Conservation (phyloP, 2,329 filamentous ascomycete species). For the Whalleya microplaca region DNA sequence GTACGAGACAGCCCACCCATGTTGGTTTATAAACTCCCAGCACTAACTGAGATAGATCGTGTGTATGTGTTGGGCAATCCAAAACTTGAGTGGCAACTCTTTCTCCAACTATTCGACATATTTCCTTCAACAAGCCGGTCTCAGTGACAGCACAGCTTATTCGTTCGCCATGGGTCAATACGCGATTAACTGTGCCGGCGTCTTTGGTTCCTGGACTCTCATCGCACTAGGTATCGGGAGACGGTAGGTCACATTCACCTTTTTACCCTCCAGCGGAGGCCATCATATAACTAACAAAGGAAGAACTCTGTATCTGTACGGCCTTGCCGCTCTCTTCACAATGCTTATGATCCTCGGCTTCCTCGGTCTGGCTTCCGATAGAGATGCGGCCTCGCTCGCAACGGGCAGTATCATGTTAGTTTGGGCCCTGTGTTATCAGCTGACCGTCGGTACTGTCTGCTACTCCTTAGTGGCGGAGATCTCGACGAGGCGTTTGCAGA, state of each 20-base stretch:
- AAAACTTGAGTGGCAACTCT: conserved; percentile 65
- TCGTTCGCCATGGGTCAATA: conserved; percentile 67
- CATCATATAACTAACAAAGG: conserved; percentile 35
- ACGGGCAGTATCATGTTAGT: conserved; percentile 85
- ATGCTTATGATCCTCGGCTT: conserved; percentile 88
- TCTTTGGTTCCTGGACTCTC: conserved; percentile 80
- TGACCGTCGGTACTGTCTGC: conserved; percentile 86
- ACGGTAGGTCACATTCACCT: conserved; percentile 43
- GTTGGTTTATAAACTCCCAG: background rate
- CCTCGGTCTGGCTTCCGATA: conserved; percentile 73
- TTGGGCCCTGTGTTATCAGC: conserved; percentile 83
- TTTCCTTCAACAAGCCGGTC: conserved; percentile 63
- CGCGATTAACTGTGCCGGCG: conserved; percentile 76
- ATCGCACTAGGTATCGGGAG: conserved; percentile 78
- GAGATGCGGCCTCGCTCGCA: conserved; percentile 67
- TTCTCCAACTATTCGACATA: conserved; percentile 69
- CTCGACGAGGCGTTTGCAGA: conserved; percentile 79
- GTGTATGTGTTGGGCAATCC: conserved; percentile 66
- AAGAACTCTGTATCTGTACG: conserved; percentile 70
- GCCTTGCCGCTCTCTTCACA: conserved; percentile 70
- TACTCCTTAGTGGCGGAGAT: conserved; percentile 88
- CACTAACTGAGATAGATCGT: conserved; percentile 50
- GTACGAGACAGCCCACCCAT: conserved; percentile 43
- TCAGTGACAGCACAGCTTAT: conserved; percentile 56
- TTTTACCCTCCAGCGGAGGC: conserved; percentile 1